phyloP scores from a whole-genome alignment of 73 alveolate species.

The Paramecium bursaria region DNA sequence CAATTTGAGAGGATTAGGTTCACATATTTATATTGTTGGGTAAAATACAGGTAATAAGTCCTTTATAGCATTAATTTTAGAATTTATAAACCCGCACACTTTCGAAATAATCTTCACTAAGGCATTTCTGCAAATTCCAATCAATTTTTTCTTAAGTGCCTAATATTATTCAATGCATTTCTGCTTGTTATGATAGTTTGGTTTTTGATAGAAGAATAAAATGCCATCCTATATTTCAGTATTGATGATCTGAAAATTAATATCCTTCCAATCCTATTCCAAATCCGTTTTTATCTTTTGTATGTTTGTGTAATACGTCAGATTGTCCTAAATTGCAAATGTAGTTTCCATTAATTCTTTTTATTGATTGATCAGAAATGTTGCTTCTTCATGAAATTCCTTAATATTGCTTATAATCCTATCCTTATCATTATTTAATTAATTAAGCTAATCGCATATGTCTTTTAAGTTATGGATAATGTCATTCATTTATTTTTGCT shows the following conservation, averaged over 20 bases:
- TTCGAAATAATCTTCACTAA: not conserved
- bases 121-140: constrained; percentile 27
- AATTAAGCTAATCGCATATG: constrained; percentile 18
- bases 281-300: not conserved
- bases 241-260: not conserved
- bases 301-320: not conserved
- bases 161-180: constrained; percentile 6
- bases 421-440: constrained; percentile 41
- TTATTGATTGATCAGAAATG: constrained; percentile 17
- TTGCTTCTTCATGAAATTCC: constrained; percentile 56
- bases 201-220: constrained; percentile 20
- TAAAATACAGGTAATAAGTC: constrained; percentile 34
- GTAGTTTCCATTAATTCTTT: constrained; percentile 13
- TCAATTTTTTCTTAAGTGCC: constrained; percentile 3
- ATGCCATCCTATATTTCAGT: constrained; percentile 30
- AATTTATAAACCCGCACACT: constrained; percentile 18
- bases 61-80: not conserved
- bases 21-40: not conserved
- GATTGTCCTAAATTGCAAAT: constrained; percentile 6
- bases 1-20: constrained; percentile 13
- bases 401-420: constrained; percentile 9
- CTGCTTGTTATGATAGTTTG: constrained; percentile 27
- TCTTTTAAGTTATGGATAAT: constrained; percentile 6
- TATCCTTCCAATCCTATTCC: not conserved
- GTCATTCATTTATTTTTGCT: not conserved